Evolutionary conservation across 768 basidiomycete genomes (phyloP).

Genomic region (Coprinopsis cinerea): DNA sequence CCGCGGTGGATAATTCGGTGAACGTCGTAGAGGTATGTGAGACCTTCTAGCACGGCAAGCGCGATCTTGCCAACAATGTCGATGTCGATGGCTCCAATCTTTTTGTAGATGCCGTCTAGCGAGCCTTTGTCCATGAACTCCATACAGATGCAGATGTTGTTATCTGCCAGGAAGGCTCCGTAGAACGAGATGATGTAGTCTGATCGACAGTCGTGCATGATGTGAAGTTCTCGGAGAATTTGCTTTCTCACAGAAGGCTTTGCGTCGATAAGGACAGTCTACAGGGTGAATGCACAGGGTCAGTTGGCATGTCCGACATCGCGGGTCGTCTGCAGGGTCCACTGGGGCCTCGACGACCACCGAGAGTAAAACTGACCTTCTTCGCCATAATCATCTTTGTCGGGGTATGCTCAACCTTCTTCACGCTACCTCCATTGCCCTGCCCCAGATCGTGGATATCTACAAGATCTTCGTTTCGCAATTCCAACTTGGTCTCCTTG

Average conservation of each 20-base stretch:
- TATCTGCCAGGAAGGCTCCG: conserved; percentile 94
- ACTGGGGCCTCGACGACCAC: neutral
- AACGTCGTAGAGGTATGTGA: conserved; percentile 96
- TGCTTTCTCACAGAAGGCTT: conserved; percentile 96
- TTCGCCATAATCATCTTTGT: conserved; percentile 95
- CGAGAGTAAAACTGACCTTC: conserved; percentile 59
- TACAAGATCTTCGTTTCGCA: conserved; percentile 86
- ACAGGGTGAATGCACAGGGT: conserved; percentile 4
- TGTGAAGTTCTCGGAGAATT: conserved; percentile 94
- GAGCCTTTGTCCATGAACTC: conserved; percentile 94
- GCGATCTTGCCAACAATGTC: conserved; percentile 91
- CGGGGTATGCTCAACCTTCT: conserved; percentile 89
- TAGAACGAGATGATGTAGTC: conserved; percentile 95
- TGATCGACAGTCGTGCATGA: conserved; percentile 97
- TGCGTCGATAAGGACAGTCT: conserved; percentile 96
- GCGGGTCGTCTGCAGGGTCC: too few relatives aligned
- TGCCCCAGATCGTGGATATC: conserved; percentile 88
- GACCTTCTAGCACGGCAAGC: conserved; percentile 88
- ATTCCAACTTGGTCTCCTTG: conserved; percentile 71
- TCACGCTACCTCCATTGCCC: conserved; percentile 97
- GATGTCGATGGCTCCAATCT: conserved; percentile 89
- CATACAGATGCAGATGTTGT: conserved; percentile 99
- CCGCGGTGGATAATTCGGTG: conserved; percentile 99
- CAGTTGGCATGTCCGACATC: too few relatives aligned
- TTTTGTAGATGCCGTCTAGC: conserved; percentile 93